A percentile compares a stretch with the other conserved stretches of the same genome.
phyloP scores from a whole-genome alignment of 1,284 basidiomycete species.

The Mycena citricolor region DNA sequence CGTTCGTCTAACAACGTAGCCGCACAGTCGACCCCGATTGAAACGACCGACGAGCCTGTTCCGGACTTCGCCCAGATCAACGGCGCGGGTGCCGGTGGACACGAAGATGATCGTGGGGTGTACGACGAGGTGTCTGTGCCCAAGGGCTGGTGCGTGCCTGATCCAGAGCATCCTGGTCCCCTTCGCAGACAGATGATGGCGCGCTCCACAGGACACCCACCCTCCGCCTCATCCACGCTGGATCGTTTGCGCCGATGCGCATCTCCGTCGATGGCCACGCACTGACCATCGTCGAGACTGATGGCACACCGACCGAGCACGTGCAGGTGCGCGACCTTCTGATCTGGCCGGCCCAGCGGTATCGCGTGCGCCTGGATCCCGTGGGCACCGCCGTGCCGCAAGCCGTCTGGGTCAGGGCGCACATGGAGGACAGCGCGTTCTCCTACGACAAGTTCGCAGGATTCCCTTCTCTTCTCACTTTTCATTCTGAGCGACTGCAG shows the following conservation, averaged over 20 bases:
- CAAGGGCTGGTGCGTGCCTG: slow-evolving; percentile 2
- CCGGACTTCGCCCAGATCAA: slow-evolving; percentile 39
- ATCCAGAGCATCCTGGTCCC: background rate
- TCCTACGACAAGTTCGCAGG: slow-evolving; percentile 33
- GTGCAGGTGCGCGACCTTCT: slow-evolving; percentile 37
- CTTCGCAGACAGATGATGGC: background rate
- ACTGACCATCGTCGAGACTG: slow-evolving; percentile 47
- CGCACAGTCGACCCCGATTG: slow-evolving; percentile 15
- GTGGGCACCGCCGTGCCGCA: slow-evolving; percentile 32
- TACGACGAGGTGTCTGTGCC: background rate
- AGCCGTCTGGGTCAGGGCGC: slow-evolving; percentile 36
- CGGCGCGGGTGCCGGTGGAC: slow-evolving; percentile 33
- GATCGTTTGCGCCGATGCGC: slow-evolving; percentile 42
- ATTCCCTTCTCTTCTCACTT: slow-evolving; percentile 22
- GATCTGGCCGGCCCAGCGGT: slow-evolving; percentile 45
- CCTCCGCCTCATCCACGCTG: slow-evolving; percentile 53
- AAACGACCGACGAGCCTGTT: slow-evolving; percentile 39
- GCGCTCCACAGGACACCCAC: slow-evolving; percentile 36
- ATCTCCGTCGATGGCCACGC: slow-evolving; percentile 46
- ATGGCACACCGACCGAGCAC: slow-evolving; percentile 43
- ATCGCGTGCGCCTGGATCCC: slow-evolving; percentile 42
- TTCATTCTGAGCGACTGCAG: slow-evolving; percentile 11
- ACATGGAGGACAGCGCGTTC: slow-evolving; percentile 34
- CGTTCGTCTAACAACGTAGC: background rate
- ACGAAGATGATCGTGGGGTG: background rate